A percentile compares a stretch with the other conserved stretches of the same genome.
Evolutionary conservation across 2,329 filamentous ascomycete genomes (phyloP).

Genomic region (Davidsoniella neocaledoniae): DNA sequence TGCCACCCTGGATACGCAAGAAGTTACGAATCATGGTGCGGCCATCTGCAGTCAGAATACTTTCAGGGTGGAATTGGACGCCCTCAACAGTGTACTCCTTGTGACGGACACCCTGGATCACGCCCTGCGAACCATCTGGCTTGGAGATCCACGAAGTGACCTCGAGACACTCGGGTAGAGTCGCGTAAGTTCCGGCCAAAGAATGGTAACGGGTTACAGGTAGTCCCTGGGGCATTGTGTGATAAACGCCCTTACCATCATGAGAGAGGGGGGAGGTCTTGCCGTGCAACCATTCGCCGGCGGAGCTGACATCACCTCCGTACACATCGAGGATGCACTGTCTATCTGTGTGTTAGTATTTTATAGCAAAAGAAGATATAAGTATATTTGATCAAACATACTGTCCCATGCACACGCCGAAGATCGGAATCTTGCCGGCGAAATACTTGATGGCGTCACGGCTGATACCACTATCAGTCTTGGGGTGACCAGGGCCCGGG

Average conservation of each 20-base stretch:
- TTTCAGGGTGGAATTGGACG: slow-evolving; percentile 96
- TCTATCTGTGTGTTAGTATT: slow-evolving; percentile 22
- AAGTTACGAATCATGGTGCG: slow-evolving; percentile 88
- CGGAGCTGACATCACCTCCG: slow-evolving; percentile 78
- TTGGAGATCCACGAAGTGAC: slow-evolving; percentile 77
- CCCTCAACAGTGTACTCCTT: slow-evolving; percentile 84
- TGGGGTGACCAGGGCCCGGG: slow-evolving; percentile 84
- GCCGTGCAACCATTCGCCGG: slow-evolving; percentile 90
- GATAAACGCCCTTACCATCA: slow-evolving; percentile 83
- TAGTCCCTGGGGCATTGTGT: slow-evolving; percentile 59
- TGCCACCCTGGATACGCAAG: slow-evolving; percentile 70
- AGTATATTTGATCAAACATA: slow-evolving; percentile 24
- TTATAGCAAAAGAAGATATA: not conserved
- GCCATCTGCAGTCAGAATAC: slow-evolving; percentile 81
- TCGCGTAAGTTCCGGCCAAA: slow-evolving; percentile 77
- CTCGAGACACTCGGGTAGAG: slow-evolving; percentile 70
- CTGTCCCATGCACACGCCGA: slow-evolving; percentile 99
- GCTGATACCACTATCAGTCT: slow-evolving; percentile 82
- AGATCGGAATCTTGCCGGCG: slow-evolving; percentile 80
- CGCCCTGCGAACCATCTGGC: slow-evolving; percentile 59
- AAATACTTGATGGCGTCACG: slow-evolving; percentile 84
- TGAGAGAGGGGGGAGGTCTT: slow-evolving; percentile 88
- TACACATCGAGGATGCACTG: slow-evolving; percentile 95
- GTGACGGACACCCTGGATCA: slow-evolving; percentile 95
- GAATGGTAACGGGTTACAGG: slow-evolving; percentile 94